These are phyloP conservation scores for Mucor plumbeus DNA, from an alignment of 371 early-diverging fungal genomes.

Conservation along the genomic window DNA sequence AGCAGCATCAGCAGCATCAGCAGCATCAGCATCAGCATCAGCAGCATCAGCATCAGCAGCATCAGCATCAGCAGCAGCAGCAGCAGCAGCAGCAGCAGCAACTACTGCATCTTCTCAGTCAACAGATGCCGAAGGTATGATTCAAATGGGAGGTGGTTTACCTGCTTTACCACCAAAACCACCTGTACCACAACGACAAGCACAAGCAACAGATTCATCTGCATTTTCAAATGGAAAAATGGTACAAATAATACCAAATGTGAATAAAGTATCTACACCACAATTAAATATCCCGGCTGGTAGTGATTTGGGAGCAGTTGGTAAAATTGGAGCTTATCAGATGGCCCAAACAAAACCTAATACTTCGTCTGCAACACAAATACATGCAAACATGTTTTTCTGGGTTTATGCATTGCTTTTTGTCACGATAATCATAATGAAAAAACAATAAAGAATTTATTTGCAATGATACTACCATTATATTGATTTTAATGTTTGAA, in stretches of 20 bases:
- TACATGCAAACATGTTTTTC: conserved; percentile 5
- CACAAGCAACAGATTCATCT: neutral
- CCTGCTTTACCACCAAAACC: conserved; percentile 21
- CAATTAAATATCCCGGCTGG: conserved; percentile 17
- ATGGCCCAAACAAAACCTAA: conserved; percentile 13
- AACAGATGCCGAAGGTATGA: neutral
- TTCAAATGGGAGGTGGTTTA: conserved; percentile 18
- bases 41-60: neutral
- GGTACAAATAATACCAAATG: conserved; percentile 5
- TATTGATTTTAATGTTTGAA: neutral
- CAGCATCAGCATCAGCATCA: too few relatives aligned
- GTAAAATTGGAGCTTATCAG: conserved; percentile 25
- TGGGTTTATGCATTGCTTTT: conserved; percentile 14
- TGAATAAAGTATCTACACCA: conserved; percentile 1
- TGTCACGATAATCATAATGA: conserved; percentile 4
- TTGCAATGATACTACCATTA: neutral
- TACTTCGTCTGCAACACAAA: conserved; percentile 1
- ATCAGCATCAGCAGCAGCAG: neutral
- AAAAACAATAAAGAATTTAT: neutral
- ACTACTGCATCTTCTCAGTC: neutral
- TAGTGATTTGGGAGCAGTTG: conserved; percentile 22
- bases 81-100: neutral
- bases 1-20: neutral
- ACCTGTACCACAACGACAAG: neutral
- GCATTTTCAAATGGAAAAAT: neutral